These are phyloP conservation scores for Solanum sejunctum DNA, from an alignment of 257 asterid genomes.

Conservation along the genomic window DNA sequence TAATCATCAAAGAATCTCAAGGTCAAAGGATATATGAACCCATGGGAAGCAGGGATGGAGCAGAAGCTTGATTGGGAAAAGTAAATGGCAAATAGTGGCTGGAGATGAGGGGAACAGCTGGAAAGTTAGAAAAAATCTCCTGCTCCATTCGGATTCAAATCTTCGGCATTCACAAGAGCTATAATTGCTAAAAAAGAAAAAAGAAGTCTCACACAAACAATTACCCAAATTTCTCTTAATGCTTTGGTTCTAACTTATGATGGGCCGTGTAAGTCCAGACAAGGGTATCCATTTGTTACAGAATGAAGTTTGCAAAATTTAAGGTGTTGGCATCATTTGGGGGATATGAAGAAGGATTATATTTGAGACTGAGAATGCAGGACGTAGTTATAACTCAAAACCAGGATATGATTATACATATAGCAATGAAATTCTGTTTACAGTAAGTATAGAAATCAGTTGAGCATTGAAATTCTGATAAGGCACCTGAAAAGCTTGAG, in stretches of 20 bases:
- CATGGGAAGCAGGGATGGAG: background rate
- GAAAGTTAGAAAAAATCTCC: background rate
- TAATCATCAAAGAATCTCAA: background rate
- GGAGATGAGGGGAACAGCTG: background rate
- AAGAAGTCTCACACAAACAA: background rate
- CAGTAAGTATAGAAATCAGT: background rate
- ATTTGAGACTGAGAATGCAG: background rate
- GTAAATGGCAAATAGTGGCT: background rate
- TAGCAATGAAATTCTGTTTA: background rate
- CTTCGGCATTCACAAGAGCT: background rate
- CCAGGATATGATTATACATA: background rate
- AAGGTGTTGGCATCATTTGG: background rate
- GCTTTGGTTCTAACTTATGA: background rate
- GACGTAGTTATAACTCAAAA: background rate
- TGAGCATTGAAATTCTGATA: background rate
- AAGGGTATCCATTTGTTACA: background rate
- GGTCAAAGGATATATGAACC: background rate
- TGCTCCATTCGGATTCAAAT: background rate
- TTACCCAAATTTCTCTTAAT: background rate
- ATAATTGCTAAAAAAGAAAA: background rate
- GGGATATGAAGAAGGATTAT: background rate
- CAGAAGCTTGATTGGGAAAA: background rate
- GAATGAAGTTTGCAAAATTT: background rate
- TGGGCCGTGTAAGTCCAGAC: background rate
- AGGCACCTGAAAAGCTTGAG: slow-evolving; percentile 62